Evolutionary conservation across 805 yeast genomes (phyloP).

Genomic region (Metschnikowia santaceciliae): DNA sequence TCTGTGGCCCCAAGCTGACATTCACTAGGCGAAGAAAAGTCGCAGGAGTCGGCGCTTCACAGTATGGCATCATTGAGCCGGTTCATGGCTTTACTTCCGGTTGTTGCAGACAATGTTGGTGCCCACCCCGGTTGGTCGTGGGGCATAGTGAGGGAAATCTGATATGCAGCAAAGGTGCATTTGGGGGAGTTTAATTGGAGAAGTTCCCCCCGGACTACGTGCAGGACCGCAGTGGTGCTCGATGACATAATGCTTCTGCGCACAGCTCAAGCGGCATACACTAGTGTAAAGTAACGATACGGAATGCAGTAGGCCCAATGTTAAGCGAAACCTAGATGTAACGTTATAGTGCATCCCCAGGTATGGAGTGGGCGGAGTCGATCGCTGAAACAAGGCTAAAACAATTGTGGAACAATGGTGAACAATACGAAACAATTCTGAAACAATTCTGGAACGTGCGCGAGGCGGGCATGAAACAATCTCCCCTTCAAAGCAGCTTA

Average conservation of each 20-base stretch:
- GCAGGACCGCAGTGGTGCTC: neutral
- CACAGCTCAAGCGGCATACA: neutral
- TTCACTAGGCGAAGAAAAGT: neutral
- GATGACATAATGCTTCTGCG: conserved; percentile 1
- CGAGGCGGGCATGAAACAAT: neutral
- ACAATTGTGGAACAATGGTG: no score
- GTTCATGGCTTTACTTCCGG: no score
- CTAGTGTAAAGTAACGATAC: neutral
- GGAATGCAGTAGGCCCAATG: neutral
- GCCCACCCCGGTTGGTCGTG: neutral
- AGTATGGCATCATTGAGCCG: no score
- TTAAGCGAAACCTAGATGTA: neutral
- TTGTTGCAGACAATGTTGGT: no score
- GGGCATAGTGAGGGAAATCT: neutral
- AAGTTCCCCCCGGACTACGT: neutral
- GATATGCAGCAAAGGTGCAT: conserved; percentile 2
- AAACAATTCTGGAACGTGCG: neutral
- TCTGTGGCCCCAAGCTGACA: neutral
- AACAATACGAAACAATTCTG: neutral
- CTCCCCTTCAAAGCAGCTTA: neutral
- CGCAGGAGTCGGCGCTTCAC: no score
- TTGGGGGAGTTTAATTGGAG: neutral
- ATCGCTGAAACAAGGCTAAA: no score
- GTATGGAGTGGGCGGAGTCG: no score
- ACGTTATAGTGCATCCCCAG: neutral